These are phyloP conservation scores for Lumnitzera littorea DNA, from an alignment of 345 rosid genomes.

Conservation along the genomic window DNA sequence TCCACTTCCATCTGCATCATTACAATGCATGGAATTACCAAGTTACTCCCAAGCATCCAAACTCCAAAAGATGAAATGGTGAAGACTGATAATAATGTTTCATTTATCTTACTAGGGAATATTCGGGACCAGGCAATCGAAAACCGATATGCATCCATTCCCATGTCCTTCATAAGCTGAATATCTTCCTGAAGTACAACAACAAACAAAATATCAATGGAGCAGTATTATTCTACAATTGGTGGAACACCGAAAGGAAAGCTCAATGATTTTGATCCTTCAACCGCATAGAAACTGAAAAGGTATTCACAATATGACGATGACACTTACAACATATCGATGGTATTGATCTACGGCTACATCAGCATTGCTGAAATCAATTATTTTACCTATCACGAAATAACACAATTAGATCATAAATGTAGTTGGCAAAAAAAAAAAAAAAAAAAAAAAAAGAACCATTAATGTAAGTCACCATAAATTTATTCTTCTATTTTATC, in stretches of 20 bases:
- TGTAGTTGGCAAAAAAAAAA: background rate
- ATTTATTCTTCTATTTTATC: background rate
- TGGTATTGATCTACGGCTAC: slow-evolving; percentile 90
- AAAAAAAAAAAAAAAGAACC: too few species aligned
- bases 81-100: background rate
- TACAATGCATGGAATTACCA: background rate
- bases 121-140: slow-evolving; percentile 95
- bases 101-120: slow-evolving; percentile 52
- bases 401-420: background rate
- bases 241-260: background rate
- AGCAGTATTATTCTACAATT: background rate
- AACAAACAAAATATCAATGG: background rate
- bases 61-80: background rate
- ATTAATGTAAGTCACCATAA: background rate
- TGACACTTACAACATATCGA: slow-evolving; percentile 47
- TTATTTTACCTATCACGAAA: slow-evolving; percentile 44
- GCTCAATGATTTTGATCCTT: background rate
- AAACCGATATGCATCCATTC: slow-evolving; percentile 87
- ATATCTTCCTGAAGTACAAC: slow-evolving; percentile 63
- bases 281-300: background rate
- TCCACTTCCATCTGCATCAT: slow-evolving; percentile 56
- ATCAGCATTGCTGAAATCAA: slow-evolving; percentile 75
- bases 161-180: slow-evolving; percentile 87
- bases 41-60: background rate
- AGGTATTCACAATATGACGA: background rate